phyloP scores from a whole-genome alignment of 1,139 yeast genomes.

The Diutina neorugosa region DNA sequence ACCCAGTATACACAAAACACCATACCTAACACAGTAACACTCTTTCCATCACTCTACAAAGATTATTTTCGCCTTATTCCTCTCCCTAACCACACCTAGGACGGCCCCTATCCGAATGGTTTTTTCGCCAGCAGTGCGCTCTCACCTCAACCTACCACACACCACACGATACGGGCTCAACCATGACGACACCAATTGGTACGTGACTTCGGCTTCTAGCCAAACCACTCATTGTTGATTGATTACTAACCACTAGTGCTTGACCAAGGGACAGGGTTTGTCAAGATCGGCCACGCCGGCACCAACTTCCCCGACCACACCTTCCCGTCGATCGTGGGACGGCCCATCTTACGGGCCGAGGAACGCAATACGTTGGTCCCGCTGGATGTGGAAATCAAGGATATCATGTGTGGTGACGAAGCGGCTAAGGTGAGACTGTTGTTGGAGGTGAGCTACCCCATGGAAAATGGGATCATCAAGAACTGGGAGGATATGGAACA shows the following conservation, averaged over 20 bases:
- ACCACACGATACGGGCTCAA: background rate
- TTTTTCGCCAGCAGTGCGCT: conserved; percentile 4
- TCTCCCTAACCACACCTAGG: background rate
- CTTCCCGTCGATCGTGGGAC: conserved; percentile 96
- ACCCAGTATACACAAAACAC: no score
- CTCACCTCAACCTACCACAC: background rate
- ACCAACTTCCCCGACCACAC: conserved; percentile 96
- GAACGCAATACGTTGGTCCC: conserved; percentile 54
- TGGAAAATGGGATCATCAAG: conserved; percentile 96
- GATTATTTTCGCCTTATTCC: no score
- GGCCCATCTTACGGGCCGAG: conserved; percentile 95
- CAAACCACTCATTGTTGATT: background rate
- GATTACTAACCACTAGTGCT: conserved; percentile 39
- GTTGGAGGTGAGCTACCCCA: conserved; percentile 86
- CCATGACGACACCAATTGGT: conserved; percentile 4
- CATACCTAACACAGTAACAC: no score
- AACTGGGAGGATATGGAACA: conserved; percentile 99
- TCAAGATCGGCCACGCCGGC: conserved; percentile 90
- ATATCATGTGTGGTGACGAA: conserved; percentile 96
- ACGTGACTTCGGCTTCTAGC: background rate
- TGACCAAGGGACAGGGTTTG: conserved; percentile 99
- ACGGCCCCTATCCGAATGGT: background rate
- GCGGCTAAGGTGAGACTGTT: conserved; percentile 86
- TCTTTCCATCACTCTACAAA: no score
- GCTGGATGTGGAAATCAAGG: conserved; percentile 62